Conservation (phyloP, 768 basidiomycete species). For the Termitomyces sp. region DNA sequence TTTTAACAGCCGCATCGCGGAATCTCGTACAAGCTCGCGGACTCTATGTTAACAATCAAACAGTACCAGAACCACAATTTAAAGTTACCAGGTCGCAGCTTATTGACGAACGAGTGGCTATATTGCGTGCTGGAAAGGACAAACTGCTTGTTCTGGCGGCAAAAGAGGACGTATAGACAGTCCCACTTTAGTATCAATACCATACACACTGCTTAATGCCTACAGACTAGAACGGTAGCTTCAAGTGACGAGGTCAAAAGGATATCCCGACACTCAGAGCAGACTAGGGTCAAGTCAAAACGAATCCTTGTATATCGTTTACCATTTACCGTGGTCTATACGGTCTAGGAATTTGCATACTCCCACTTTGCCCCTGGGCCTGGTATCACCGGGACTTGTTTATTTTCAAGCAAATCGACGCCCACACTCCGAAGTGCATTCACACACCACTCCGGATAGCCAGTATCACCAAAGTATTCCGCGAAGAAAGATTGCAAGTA, state of each 20-base stretch:
- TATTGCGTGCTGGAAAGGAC: conserved; percentile 75
- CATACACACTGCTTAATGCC: background rate
- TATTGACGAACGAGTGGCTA: conserved; percentile 56
- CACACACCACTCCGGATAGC: conserved; percentile 87
- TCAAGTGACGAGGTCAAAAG: too few relatives aligned
- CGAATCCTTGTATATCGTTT: too few relatives aligned
- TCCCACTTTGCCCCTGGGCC: conserved; percentile 82
- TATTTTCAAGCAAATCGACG: conserved; percentile 72
- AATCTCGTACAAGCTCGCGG: conserved; percentile 63
- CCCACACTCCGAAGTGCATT: conserved; percentile 81
- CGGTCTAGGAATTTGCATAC: conserved; percentile 44
- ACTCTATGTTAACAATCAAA: conserved; percentile 66
- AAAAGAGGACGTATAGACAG: background rate
- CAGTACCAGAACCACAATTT: conserved; percentile 47
- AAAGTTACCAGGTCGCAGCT: conserved; percentile 44
- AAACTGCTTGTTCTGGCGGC: conserved; percentile 55
- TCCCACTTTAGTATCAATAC: background rate
- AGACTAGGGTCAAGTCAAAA: background rate
- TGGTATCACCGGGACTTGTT: conserved; percentile 45
- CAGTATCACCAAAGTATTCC: conserved; percentile 70
- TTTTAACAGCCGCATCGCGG: conserved; percentile 57
- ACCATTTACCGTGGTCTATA: background rate
- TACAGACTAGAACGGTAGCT: background rate
- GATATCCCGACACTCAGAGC: too few relatives aligned
- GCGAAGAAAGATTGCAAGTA: conserved; percentile 77